A percentile compares a stretch with the other conserved stretches of the same genome.
Evolutionary conservation across 2,329 filamentous ascomycete genomes (phyloP).

Genomic region (Fusarium illudens): DNA sequence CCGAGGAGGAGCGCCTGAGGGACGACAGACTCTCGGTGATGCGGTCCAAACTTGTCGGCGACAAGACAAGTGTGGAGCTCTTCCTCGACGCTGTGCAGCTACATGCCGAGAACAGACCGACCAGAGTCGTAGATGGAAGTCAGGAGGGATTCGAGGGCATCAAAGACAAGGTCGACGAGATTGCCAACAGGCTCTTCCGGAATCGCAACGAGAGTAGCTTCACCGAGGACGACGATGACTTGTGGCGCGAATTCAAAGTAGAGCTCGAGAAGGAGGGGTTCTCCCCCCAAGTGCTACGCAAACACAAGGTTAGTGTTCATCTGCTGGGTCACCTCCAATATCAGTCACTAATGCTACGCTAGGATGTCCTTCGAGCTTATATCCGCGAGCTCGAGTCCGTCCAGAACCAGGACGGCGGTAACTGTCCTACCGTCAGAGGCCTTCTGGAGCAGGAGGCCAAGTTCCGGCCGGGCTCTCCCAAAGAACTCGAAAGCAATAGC

Average conservation of each 20-base stretch:
- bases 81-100: constrained; percentile 67
- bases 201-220: constrained; percentile 51
- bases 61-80: constrained; percentile 62
- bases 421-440: constrained; percentile 60
- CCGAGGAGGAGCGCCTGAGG: constrained; percentile 45
- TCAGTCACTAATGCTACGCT: constrained; percentile 25
- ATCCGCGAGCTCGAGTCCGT: constrained; percentile 67
- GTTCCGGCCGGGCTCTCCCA: constrained; percentile 44
- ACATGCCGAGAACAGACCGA: constrained; percentile 52
- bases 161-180: constrained; percentile 67
- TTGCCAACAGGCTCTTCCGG: constrained; percentile 61
- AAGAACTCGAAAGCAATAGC: constrained; percentile 48
- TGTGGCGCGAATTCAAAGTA: constrained; percentile 67
- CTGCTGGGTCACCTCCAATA: not conserved
- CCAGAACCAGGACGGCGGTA: constrained; percentile 52
- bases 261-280: constrained; percentile 68
- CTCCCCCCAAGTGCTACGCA: constrained; percentile 60
- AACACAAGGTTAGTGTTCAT: constrained; percentile 63
- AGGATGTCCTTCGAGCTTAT: constrained; percentile 69
- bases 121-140: constrained; percentile 47
- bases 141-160: constrained; percentile 60
- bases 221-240: constrained; percentile 57
- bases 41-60: constrained; percentile 57
- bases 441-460: constrained; percentile 58
- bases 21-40: constrained; percentile 54